These are phyloP conservation scores for Begonia fuchsioides DNA, from an alignment of 306 rosid species.

Conservation along the genomic window DNA sequence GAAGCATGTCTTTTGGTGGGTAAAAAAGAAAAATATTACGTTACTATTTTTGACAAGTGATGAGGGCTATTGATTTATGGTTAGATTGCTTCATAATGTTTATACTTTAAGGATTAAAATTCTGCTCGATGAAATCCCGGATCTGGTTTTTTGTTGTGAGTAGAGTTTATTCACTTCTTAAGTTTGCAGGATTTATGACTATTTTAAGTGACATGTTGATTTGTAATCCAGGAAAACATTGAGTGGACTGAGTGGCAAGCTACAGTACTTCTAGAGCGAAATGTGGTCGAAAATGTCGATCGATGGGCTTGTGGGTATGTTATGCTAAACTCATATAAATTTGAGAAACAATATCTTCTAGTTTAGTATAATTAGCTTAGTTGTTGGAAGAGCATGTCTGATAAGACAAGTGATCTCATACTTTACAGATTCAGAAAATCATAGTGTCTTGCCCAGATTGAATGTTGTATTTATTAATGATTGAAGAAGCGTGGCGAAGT, in stretches of 20 bases:
- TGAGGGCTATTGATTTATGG: no score
- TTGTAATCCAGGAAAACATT: conserved; percentile 42
- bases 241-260: conserved; percentile 94
- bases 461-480: no score
- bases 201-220: background rate
- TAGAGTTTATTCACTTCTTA: background rate
- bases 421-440: no score
- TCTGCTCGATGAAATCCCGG: background rate
- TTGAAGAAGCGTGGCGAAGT: no score
- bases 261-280: conserved; percentile 74
- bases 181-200: background rate
- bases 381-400: no score
- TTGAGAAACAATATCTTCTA: no score
- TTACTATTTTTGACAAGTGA: no score
- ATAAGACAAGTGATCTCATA: no score
- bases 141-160: background rate
- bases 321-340: background rate
- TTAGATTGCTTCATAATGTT: no score
- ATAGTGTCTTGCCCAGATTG: no score
- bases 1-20: conserved; percentile 69
- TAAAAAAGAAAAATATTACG: background rate
- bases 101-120: no score
- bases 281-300: conserved; percentile 76
- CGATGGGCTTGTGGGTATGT: conserved; percentile 97
- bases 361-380: no score